Conservation (phyloP, 1,284 basidiomycete genomes). For the Trametes pubescens region DNA sequence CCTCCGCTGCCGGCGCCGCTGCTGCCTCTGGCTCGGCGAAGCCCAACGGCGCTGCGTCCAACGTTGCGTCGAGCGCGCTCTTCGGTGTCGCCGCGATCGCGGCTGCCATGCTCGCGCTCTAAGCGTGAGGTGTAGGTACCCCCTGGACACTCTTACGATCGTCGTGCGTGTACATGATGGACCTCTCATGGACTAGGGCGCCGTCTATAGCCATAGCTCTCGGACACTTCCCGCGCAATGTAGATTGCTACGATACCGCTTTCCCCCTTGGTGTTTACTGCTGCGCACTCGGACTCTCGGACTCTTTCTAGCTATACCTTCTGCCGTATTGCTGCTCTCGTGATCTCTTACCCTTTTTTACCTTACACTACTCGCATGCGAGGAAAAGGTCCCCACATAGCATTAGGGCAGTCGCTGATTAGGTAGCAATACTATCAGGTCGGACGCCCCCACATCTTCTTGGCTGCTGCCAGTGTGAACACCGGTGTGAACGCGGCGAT, state of each 20-base stretch:
- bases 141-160: slow-evolving; percentile 13
- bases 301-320: slow-evolving; percentile 32
- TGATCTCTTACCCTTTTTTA: slow-evolving; percentile 33
- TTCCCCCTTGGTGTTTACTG: slow-evolving; percentile 29
- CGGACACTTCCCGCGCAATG: slow-evolving; percentile 33
- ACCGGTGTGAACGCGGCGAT: background rate
- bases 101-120: slow-evolving; percentile 65
- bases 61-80: slow-evolving; percentile 57
- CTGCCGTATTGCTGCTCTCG: slow-evolving; percentile 31
- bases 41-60: slow-evolving; percentile 57
- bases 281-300: slow-evolving; percentile 33
- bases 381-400: slow-evolving; percentile 43
- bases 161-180: slow-evolving; percentile 24
- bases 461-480: slow-evolving; percentile 21
- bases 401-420: slow-evolving; percentile 38
- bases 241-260: slow-evolving; percentile 35
- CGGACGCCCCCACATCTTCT: slow-evolving; percentile 29
- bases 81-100: slow-evolving; percentile 59
- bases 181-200: slow-evolving; percentile 28
- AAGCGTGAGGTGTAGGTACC: slow-evolving; percentile 36
- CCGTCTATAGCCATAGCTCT: slow-evolving; percentile 32
- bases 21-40: slow-evolving; percentile 33
- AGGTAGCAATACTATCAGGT: slow-evolving; percentile 39
- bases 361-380: slow-evolving; percentile 45
- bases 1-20: slow-evolving; percentile 40